A percentile compares a stretch with the other conserved stretches of the same genome.
Conservation (phyloP, 2,329 filamentous ascomycete species). For the Penicillium sp. region DNA sequence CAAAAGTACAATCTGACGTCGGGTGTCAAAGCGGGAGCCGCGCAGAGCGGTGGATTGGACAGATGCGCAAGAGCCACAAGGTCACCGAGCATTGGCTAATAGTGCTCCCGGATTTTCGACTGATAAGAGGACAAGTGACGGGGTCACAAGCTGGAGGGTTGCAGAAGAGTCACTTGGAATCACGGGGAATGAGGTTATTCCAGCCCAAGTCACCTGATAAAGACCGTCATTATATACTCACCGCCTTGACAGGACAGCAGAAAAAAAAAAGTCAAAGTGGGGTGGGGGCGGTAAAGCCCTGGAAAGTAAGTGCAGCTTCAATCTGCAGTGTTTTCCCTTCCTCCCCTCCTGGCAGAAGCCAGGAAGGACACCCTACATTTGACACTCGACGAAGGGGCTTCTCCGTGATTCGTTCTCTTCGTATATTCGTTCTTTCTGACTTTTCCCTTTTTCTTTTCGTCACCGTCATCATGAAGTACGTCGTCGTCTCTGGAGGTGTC, state of each 20-base stretch:
- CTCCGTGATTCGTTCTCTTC: constrained; percentile 1
- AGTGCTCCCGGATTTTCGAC: background rate
- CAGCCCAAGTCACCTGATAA: constrained; percentile 24
- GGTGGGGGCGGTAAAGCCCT: constrained; percentile 13
- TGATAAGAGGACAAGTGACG: constrained; percentile 3
- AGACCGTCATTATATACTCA: constrained; percentile 5
- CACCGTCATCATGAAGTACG: constrained; percentile 65
- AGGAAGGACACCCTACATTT: constrained; percentile 20
- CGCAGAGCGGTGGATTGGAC: constrained; percentile 3
- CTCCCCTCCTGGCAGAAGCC: constrained; percentile 19
- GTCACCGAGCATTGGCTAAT: background rate
- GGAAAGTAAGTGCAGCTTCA: constrained; percentile 7
- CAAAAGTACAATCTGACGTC: constrained; percentile 13
- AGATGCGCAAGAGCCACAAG: background rate
- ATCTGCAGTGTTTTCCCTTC: constrained; percentile 6
- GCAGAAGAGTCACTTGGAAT: constrained; percentile 6
- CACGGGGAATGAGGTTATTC: constrained; percentile 23
- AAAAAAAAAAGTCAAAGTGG: constrained; percentile 7
- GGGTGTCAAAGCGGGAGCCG: constrained; percentile 7
- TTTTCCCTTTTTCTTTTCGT: constrained; percentile 1
- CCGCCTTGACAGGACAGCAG: constrained; percentile 5
- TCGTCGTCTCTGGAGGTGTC: constrained; percentile 67
- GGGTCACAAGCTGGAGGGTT: constrained; percentile 7
- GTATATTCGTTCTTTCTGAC: background rate
- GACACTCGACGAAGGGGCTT: background rate